phyloP scores from a whole-genome alignment of 2,329 filamentous ascomycete species.

The Botrytis medusae region DNA sequence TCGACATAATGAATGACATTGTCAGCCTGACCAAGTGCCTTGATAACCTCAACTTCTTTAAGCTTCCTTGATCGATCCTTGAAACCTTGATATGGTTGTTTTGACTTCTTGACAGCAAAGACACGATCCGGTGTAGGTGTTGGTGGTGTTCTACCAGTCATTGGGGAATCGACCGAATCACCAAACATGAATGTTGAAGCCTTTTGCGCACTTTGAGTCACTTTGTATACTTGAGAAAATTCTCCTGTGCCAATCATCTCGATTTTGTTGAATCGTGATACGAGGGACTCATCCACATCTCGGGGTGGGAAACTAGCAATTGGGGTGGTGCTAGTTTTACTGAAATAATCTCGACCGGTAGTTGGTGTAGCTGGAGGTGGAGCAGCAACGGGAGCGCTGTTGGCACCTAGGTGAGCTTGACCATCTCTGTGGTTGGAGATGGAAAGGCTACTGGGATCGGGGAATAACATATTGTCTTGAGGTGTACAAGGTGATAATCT shows the following conservation, averaged over 20 bases:
- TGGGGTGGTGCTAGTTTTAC: constrained; percentile 63
- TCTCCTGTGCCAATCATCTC: constrained; percentile 83
- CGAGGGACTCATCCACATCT: constrained; percentile 73
- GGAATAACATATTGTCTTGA: constrained; percentile 68
- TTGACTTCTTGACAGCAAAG: constrained; percentile 93
- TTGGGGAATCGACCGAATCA: constrained; percentile 46
- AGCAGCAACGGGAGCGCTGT: constrained; percentile 46
- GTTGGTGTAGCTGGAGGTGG: constrained; percentile 83
- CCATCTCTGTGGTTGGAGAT: constrained; percentile 63
- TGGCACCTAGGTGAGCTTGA: constrained; percentile 33
- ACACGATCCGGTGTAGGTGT: constrained; percentile 59
- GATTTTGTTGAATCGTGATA: constrained; percentile 75
- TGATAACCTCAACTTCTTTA: constrained; percentile 78
- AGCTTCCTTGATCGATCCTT: constrained; percentile 82
- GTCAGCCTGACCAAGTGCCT: constrained; percentile 73
- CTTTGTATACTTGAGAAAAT: constrained; percentile 89
- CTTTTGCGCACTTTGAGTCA: constrained; percentile 50
- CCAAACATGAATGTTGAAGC: constrained; percentile 46
- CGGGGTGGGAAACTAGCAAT: constrained; percentile 68
- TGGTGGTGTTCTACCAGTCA: constrained; percentile 51
- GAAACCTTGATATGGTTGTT: constrained; percentile 72
- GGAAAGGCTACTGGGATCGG: constrained; percentile 79
- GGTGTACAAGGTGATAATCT: constrained; percentile 71
- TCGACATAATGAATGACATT: constrained; percentile 83
- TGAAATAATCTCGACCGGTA: constrained; percentile 53